Conservation (phyloP, 805 yeast species). For the Starmerella ratchasimensis region DNA sequence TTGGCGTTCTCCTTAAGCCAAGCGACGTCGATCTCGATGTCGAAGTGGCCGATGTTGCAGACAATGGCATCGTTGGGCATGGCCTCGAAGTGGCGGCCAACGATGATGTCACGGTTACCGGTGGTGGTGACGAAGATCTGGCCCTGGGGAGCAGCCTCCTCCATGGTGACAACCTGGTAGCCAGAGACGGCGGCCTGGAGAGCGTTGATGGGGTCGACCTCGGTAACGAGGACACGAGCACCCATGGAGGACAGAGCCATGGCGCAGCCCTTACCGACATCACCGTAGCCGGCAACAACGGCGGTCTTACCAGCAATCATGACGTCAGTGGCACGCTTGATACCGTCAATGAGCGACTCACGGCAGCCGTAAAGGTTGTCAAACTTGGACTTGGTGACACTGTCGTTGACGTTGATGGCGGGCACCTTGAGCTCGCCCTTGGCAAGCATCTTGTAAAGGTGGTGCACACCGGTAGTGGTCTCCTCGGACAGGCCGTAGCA, state of each 20-base stretch:
- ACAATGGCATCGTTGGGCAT: constrained; percentile 99
- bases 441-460: constrained; percentile 88
- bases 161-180: constrained; percentile 91
- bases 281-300: constrained; percentile 99
- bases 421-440: constrained; percentile 88
- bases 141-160: constrained; percentile 81
- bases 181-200: constrained; percentile 99
- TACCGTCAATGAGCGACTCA: constrained; percentile 96
- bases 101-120: constrained; percentile 97
- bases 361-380: constrained; percentile 99
- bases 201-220: constrained; percentile 97
- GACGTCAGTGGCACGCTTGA: constrained; percentile 98
- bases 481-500: constrained; percentile 97
- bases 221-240: constrained; percentile 95
- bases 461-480: constrained; percentile 99
- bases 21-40: constrained; percentile 97
- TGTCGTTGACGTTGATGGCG: constrained; percentile 97
- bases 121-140: constrained; percentile 98
- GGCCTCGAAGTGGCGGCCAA: constrained; percentile 65
- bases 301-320: constrained; percentile 99
- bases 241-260: constrained; percentile 98
- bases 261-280: constrained; percentile 99
- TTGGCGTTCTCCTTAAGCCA: constrained; percentile 92
- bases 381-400: constrained; percentile 97
- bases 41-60: constrained; percentile 99